Evolutionary conservation across 1,284 basidiomycete species (phyloP), one percentile per base, ranked within the genome.

Genomic region (Trichosporon asahii): DNA sequence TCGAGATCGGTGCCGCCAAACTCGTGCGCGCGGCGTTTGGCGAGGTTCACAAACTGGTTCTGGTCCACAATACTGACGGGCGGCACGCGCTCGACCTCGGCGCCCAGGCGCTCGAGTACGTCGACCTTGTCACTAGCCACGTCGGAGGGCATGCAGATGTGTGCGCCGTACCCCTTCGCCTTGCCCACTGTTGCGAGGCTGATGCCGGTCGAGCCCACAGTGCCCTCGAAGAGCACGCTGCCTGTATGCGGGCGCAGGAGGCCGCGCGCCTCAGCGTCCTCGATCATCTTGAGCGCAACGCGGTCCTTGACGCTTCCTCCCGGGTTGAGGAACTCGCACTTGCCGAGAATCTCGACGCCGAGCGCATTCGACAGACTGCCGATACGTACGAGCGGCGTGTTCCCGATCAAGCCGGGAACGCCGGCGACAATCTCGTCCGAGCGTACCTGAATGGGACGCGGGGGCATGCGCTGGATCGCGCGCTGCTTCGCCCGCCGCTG

Each of bases 261-360:
- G 0, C 94, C 94, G 74, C 88, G 86, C 15, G 88, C 87, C 81
- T 99, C 97, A 0, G 97, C 97, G 78, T 98, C 93, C 72, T 94
- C 88, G 74, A 98, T 94, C 86, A 98, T 94, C 80, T 90, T 88
- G 67, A 98, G 82, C 0, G 95, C 96, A 12, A 99, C 95, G 25
- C 97, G 88, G 82, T 99, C 97, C 83, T 99, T 99, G 61, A 98
- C 92, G 68, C 94, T 98, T 25, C 97, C 97, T 18, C 95, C 97
- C 0, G 97, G 96, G 82, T 99, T 99, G 67, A 99, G 83, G 79
- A 91, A 98, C 90, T 18, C 64, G 37, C 64, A 35, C 29, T 60
- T 60, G 31, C 65, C 65, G 12, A 98, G 85, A 71, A 99, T 95
- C 78, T 98, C 95, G 12, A 97, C 91, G 7, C 95, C 95, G 0